Evolutionary conservation across 768 basidiomycete genomes (phyloP).

Genomic region (Chalciporus chontae): DNA sequence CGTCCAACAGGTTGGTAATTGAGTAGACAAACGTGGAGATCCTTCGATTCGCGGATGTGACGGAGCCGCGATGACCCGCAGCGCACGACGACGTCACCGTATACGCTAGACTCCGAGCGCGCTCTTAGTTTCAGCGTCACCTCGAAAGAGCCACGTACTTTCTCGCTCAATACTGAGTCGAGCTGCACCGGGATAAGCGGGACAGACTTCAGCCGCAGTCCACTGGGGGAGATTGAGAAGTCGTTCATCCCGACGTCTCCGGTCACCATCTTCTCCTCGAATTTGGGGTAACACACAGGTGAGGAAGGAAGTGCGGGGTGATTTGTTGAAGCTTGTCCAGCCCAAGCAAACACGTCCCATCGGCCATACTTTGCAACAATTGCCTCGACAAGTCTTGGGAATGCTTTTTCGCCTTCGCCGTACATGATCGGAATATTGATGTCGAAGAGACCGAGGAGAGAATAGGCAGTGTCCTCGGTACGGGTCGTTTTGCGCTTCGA

Average conservation of each 20-base stretch:
- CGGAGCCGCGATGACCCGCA: slow-evolving; percentile 17
- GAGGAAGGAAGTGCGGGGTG: slow-evolving; percentile 18
- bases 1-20: slow-evolving; percentile 12
- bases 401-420: slow-evolving; percentile 31
- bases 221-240: slow-evolving; percentile 14
- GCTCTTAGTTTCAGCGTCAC: slow-evolving; percentile 12
- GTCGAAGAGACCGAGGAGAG: slow-evolving; percentile 26
- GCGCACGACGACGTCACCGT: slow-evolving; percentile 9
- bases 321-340: slow-evolving; percentile 15
- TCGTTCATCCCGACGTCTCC: slow-evolving; percentile 10
- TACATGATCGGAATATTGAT: slow-evolving; percentile 23
- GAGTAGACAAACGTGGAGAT: slow-evolving; percentile 22
- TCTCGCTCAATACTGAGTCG: background rate
- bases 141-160: background rate
- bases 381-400: slow-evolving; percentile 23
- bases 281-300: slow-evolving; percentile 21
- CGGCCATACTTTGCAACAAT: slow-evolving; percentile 6
- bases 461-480: slow-evolving; percentile 29
- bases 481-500: slow-evolving; percentile 26
- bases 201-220: slow-evolving; percentile 16
- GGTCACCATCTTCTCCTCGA: slow-evolving; percentile 11
- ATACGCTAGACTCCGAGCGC: slow-evolving; percentile 3
- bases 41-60: slow-evolving; percentile 8
- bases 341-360: slow-evolving; percentile 29
- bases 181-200: slow-evolving; percentile 20